phyloP scores from a whole-genome alignment of 2,329 filamentous ascomycete species.

The Capronia americana region DNA sequence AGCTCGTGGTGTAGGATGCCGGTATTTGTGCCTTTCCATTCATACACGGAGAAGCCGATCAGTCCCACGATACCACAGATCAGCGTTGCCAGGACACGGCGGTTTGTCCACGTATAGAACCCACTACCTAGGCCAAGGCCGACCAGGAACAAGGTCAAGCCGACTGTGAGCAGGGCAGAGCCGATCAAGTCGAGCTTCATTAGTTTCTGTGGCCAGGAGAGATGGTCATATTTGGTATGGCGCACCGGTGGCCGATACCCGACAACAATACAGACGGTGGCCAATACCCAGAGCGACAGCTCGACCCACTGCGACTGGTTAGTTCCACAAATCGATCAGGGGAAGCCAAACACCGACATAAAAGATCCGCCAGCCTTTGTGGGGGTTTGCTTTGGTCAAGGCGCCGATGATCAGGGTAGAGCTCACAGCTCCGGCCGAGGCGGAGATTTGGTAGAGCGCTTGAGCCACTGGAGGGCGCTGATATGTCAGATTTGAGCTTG shows the following conservation, averaged over 20 bases:
- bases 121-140: constrained; percentile 26
- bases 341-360: too few species aligned
- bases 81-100: constrained; percentile 12
- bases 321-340: too few species aligned
- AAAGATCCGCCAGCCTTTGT: constrained; percentile 25
- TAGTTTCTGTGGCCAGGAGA: constrained; percentile 19
- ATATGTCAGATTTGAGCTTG: not conserved
- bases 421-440: not conserved
- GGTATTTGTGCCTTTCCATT: constrained; percentile 29
- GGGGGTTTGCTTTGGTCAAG: constrained; percentile 18
- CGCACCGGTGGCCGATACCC: constrained; percentile 27
- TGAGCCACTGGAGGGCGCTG: constrained; percentile 30
- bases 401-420: constrained; percentile 25
- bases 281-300: constrained; percentile 21
- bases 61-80: constrained; percentile 20
- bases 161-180: constrained; percentile 19
- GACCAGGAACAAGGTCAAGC: constrained; percentile 22
- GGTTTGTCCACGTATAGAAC: constrained; percentile 25
- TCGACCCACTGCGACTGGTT: too few species aligned
- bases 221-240: constrained; percentile 20
- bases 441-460: constrained; percentile 19
- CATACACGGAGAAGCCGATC: constrained; percentile 21
- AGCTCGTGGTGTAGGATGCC: constrained; percentile 30
- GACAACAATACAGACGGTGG: constrained; percentile 10
- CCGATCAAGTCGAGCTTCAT: constrained; percentile 19